Evolutionary conservation across 2,329 filamentous ascomycete genomes (phyloP), one percentile per base, ranked within the genome.

Genomic region (Phaeomoniella chlamydospora): DNA sequence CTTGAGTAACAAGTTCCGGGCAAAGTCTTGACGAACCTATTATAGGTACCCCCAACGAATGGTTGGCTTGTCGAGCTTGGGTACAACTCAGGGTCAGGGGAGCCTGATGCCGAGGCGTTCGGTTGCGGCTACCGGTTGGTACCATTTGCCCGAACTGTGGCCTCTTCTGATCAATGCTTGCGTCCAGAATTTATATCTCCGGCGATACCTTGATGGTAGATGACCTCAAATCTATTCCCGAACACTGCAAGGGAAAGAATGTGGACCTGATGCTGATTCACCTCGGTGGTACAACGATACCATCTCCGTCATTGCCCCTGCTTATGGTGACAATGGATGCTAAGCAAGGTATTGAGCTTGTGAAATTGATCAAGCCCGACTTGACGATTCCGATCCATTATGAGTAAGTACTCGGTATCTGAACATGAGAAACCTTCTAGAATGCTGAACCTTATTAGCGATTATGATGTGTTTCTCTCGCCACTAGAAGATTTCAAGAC

Each of bases 261-360:
- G 70, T 80, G 37, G 74, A 80, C 46, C 53, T 80, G 36, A 80
- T 80, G 75, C 61, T 80, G 10, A 61, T 75, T 1, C 76, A 81
- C 41, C 55, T 80, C 0, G 75, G 75, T 14, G 75, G 74, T 2
- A 80, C 74, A 0, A 79, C 72, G 3, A 71, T 81, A 18, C 76
- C 75, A 0, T 63, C 67, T 1, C 71, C 73, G 0, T 60, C 62
- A 4, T 45, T 74, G 50, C 72, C 72, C 31, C 52, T 79, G 40
- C 39, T 79, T 15, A 79, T 79, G 74, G 70, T 79, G 2, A 80
- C 74, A 0, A 80, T 80, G 74, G 74, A 80, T 50, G 74, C 68
- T 15, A 61, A 66, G 47, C 70, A 78, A 51, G 74, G 74, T 0
- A 44, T 80, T 17, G 55, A 75, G 53, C 49, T 80, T 41, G 68